Evolutionary conservation across 2,329 filamentous ascomycete genomes (phyloP), one percentile per base, ranked within the genome.

Genomic region (Xylariaceae sp.): DNA sequence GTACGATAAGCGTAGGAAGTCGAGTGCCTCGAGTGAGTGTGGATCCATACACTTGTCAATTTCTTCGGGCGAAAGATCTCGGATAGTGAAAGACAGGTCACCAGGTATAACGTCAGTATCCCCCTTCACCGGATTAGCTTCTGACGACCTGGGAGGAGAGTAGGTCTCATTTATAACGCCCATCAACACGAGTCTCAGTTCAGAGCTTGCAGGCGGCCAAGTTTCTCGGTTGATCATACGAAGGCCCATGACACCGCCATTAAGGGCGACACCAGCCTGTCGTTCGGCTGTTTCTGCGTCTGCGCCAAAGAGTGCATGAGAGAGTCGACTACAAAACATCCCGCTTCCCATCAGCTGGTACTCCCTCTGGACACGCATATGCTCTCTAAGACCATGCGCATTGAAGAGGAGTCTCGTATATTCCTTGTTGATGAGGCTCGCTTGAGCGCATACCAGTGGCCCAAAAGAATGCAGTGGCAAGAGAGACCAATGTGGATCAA

Each of bases 131-230:
- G 66, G 50, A 54, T 62, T 33, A 57, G 65, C 51, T 53, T 58
- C 61, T 14, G 47, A 48, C 7, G 57, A 52, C 22, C 44, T 51
- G 19, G 50, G 36, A 15, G 45, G 56, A 56, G 61, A 68, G 58
- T 90, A 89, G 55, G 83, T 89, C 56, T 96, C 91, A 2, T 80
- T 78, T 6, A 97, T 72, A 1, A 97, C 80, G 0, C 90, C 90
- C 79, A 91, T 95, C 15, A 99, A 75, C 0, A 89, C 89, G 5
- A 97, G 76, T 10, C 90, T 83, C n/a, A 99, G 72, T 66, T 97
- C 94, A 0, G 91, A 96, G 66, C 89, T 95, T 19, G 90, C 90
- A 5, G 94, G 94, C 22, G 94, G 94, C 94, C 94, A 97, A 31
- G 78, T 89, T 48, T 89, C 83, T 60, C 90, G 81, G 2, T 81